Conservation (phyloP, 2,329 filamentous ascomycete genomes). For the Talaromyces piceae region DNA sequence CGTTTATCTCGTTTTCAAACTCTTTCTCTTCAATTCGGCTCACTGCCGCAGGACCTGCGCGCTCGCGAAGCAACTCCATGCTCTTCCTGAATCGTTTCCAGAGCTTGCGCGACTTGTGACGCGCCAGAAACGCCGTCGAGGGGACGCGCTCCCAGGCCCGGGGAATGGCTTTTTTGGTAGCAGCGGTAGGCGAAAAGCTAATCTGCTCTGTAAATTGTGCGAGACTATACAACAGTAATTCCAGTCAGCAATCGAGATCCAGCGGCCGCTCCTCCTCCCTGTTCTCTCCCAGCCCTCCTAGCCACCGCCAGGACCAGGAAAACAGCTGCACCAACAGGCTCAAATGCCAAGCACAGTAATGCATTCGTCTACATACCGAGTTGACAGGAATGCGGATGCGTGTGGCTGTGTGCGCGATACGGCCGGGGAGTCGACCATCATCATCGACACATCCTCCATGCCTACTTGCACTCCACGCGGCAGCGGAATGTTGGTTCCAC, state of each 20-base stretch:
- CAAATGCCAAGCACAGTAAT: too few species aligned
- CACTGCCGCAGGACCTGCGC: conserved; percentile 11
- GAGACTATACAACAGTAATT: conserved; percentile 6
- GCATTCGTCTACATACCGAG: conserved; percentile 7
- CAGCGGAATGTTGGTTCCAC: not conserved
- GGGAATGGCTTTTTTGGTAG: conserved; percentile 23
- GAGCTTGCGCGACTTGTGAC: conserved; percentile 36
- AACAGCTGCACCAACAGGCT: too few species aligned
- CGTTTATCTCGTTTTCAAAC: conserved; percentile 28
- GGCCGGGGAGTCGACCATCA: not conserved
- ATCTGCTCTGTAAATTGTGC: conserved; percentile 23
- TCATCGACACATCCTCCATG: conserved; percentile 1
- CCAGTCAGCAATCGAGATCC: not conserved
- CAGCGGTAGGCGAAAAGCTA: conserved; percentile 36
- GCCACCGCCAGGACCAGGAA: not conserved
- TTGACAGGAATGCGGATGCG: conserved; percentile 2
- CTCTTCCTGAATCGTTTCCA: conserved; percentile 39
- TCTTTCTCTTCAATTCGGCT: conserved; percentile 15
- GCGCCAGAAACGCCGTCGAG: conserved; percentile 32
- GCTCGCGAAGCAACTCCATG: conserved; percentile 23
- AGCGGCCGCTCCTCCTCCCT: not conserved
- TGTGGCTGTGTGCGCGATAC: not conserved
- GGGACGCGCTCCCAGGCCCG: conserved; percentile 41
- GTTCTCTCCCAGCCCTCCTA: not conserved
- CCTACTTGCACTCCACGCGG: not conserved